Evolutionary conservation across 768 basidiomycete species (phyloP).

Genomic region (Mycena haematopus): DNA sequence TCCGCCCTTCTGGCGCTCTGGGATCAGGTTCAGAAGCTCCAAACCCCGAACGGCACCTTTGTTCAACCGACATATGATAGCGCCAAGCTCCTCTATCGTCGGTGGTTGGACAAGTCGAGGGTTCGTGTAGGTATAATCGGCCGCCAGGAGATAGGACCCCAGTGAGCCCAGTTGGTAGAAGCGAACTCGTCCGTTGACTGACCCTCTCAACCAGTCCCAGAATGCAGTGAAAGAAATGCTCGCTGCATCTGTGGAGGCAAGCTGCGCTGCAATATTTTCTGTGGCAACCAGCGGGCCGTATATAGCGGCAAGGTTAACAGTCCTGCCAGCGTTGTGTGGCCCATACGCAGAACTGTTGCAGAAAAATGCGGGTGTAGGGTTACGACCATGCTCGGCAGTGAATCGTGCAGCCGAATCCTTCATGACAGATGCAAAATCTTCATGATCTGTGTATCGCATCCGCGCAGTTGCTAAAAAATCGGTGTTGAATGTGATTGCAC

Average conservation of each 20-base stretch:
- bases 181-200: too few relatives aligned
- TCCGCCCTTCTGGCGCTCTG: too few relatives aligned
- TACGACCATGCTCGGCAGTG: neutral
- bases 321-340: neutral
- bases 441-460: neutral
- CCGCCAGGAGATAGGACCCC: too few relatives aligned
- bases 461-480: neutral
- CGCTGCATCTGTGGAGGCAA: neutral
- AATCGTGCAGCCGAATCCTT: neutral
- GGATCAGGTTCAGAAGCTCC: too few relatives aligned
- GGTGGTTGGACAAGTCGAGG: too few relatives aligned
- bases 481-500: neutral
- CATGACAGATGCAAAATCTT: neutral
- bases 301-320: neutral
- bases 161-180: too few relatives aligned
- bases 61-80: too few relatives aligned
- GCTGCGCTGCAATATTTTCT: neutral
- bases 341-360: slow-evolving; percentile 7
- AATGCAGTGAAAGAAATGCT: neutral
- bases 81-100: too few relatives aligned
- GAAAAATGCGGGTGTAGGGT: neutral
- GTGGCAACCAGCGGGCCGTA: neutral
- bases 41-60: too few relatives aligned
- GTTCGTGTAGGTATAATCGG: too few relatives aligned
- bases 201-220: too few relatives aligned